Evolutionary conservation across 352 stramenopile genomes (phyloP), one percentile per base, ranked within the genome.

Genomic region (Phytophthora fragariaefolia): DNA sequence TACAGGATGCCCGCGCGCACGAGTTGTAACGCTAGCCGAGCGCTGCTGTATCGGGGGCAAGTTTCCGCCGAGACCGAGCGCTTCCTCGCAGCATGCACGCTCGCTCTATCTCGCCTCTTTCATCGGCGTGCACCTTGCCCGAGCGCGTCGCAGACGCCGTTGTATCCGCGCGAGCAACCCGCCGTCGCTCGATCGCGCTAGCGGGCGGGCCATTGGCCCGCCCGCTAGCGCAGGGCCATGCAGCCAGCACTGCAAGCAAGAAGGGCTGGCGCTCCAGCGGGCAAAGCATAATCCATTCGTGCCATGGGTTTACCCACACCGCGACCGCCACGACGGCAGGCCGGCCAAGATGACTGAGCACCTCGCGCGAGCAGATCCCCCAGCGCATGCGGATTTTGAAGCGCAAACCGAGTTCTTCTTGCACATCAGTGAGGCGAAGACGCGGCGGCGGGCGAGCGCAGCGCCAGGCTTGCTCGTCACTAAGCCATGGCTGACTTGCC

Each of bases 71-170:
- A 28, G 9, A 46, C 24, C 26, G 47, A 40, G 26, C 43, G 24
- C 51, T 55, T 67, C 47, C 52, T 53, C 47, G 32, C 24, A 9
- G 24, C 24, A 24, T 22, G 22, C 18, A 38, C 38, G 53, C 66
- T 58, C 59, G 66, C 66, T 73, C 66, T 73, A 65, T 69, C 66
- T 69, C 48, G 66, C 34, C 66, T 51, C 53, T 61, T 73, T 55
- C 43, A 23, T 13, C 32, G 47, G 57, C 36, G 51, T 63, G 55
- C 32, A 59, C 48, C 40, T 66, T 62, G 49, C 36, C 40, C 0
- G 9, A 64, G 23, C 52, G 62, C 66, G 66, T 73, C 66, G 59
- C 66, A 73, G 66, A 69, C 53, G 17, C 58, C 64, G 6, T 8
- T 73, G 66, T 60, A 73, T 61, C 58, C 58, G 58, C n/a, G 27